Evolutionary conservation across 2,329 filamentous ascomycete species (phyloP).

Genomic region (Purpureocillium takamizusanense): DNA sequence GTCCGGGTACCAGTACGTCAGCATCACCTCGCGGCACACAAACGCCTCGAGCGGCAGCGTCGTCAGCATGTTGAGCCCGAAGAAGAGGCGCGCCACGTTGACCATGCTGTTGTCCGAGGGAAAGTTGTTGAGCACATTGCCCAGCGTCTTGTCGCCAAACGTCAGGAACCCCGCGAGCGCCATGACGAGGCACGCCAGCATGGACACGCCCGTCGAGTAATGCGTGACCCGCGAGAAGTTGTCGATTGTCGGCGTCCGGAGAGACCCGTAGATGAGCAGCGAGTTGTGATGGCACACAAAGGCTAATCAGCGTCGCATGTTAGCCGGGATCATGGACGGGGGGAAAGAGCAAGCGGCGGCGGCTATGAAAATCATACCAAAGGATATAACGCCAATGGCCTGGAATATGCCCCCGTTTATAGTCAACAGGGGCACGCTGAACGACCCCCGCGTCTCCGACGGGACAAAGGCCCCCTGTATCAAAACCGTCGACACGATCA

Average conservation of each 20-base stretch:
- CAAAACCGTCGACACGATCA: slow-evolving; percentile 83
- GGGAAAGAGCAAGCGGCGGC: slow-evolving; percentile 1
- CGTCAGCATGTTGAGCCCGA: slow-evolving; percentile 97
- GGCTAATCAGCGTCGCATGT: slow-evolving; percentile 27
- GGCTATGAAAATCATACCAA: too few relatives aligned
- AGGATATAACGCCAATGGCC: slow-evolving; percentile 95
- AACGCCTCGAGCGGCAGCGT: slow-evolving; percentile 94
- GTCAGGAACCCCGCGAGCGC: slow-evolving; percentile 83
- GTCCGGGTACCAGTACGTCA: slow-evolving; percentile 65
- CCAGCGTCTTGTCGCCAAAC: slow-evolving; percentile 84
- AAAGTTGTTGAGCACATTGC: slow-evolving; percentile 98
- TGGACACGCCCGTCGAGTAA: slow-evolving; percentile 81
- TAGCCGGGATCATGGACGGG: neutral
- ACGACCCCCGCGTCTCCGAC: slow-evolving; percentile 58
- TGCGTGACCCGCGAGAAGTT: slow-evolving; percentile 91
- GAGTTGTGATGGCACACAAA: slow-evolving; percentile 86
- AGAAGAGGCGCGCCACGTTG: slow-evolving; percentile 88
- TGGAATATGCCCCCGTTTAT: slow-evolving; percentile 87
- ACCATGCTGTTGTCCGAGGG: slow-evolving; percentile 84
- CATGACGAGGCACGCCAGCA: slow-evolving; percentile 85
- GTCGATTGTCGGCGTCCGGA: slow-evolving; percentile 89
- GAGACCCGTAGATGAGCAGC: slow-evolving; percentile 90
- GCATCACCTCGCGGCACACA: slow-evolving; percentile 94
- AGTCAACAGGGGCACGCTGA: slow-evolving; percentile 62
- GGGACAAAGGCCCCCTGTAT: slow-evolving; percentile 74